Percentiles rank a stretch among this genome's conserved stretches.
These are phyloP conservation scores for Hypoxylon sp. DNA, from an alignment of 2,329 filamentous ascomycete species.

Conservation along the genomic window DNA sequence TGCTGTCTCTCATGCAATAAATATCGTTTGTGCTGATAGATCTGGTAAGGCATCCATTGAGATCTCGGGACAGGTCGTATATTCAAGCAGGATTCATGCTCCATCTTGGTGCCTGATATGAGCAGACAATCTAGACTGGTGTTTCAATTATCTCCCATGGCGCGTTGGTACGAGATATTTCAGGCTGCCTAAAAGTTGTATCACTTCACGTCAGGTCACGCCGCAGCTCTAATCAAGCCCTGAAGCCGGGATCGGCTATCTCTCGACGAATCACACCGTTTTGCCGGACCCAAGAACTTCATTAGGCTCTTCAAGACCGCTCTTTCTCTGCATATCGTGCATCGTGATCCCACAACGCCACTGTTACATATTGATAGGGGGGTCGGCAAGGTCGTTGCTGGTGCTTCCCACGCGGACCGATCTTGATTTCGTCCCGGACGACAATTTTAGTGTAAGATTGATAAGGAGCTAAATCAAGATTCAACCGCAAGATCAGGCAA, in stretches of 20 bases:
- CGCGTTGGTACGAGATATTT: conserved; percentile 15
- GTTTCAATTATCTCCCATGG: conserved; percentile 1
- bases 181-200: conserved; percentile 28
- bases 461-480: conserved; percentile 11
- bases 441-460: conserved; percentile 3
- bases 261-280: conserved; percentile 16
- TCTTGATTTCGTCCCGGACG: background rate
- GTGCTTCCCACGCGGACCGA: conserved; percentile 19
- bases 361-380: conserved; percentile 37
- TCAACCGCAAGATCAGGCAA: conserved; percentile 21
- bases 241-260: conserved; percentile 14
- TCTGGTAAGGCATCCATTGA: conserved; percentile 3
- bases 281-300: conserved; percentile 8
- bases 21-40: conserved; percentile 3
- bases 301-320: conserved; percentile 1
- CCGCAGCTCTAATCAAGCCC: conserved; percentile 15
- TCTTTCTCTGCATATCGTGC: conserved; percentile 18
- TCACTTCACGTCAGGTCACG: conserved; percentile 27
- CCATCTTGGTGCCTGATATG: background rate
- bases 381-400: conserved; percentile 20
- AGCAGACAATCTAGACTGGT: background rate
- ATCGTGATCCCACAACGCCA: conserved; percentile 22
- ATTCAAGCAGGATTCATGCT: background rate
- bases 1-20: conserved; percentile 20
- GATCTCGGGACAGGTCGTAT: conserved; percentile 4